Evolutionary conservation across 164 flowering plant species (phyloP).

Genomic region (Vitis cinerea): DNA sequence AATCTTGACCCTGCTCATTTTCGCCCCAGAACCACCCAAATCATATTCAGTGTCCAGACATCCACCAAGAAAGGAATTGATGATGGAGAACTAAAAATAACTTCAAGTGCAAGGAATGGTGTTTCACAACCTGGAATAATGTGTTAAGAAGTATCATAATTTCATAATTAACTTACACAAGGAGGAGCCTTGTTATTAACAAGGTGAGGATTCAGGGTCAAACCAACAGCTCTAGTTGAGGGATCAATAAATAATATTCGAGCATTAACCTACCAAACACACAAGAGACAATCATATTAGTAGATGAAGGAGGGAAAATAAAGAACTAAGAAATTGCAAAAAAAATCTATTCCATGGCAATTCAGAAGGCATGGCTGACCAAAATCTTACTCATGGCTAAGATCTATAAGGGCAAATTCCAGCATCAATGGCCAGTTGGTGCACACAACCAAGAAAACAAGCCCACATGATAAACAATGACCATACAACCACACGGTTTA

Average conservation of each 20-base stretch:
- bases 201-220: slow-evolving; percentile 89
- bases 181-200: slow-evolving; percentile 76
- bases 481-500: too few species aligned
- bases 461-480: too few species aligned
- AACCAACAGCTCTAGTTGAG: slow-evolving; percentile 87
- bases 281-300: slow-evolving; percentile 1
- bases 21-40: neutral
- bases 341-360: neutral
- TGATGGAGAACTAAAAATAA: neutral
- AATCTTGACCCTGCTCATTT: neutral
- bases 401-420: too few species aligned
- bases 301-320: neutral
- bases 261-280: slow-evolving; percentile 66
- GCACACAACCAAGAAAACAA: too few species aligned
- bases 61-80: neutral
- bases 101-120: neutral
- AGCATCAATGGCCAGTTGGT: too few species aligned
- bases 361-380: too few species aligned
- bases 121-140: neutral
- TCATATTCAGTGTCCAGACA: neutral
- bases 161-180: slow-evolving; percentile 46
- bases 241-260: slow-evolving; percentile 94
- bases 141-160: too few species aligned
- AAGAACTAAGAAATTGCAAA: neutral
- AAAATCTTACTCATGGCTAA: too few species aligned